Evolutionary conservation across 352 stramenopile genomes (phyloP).

Genomic region (Chrysophaeum taylorii): DNA sequence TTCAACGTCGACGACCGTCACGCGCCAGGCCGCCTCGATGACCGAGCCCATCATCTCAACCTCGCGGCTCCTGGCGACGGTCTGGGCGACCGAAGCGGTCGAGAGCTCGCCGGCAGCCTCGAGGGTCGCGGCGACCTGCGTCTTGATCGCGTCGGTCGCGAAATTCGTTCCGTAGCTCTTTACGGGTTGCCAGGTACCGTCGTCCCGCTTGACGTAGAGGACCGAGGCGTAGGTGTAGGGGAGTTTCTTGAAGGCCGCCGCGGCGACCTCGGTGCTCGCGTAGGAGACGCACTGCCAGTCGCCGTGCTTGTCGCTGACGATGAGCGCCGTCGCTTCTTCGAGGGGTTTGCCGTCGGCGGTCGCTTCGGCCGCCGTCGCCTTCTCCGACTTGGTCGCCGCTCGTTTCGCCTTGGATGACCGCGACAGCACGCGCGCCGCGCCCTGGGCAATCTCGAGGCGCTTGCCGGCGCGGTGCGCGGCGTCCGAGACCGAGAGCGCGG

Average conservation of each 20-base stretch:
- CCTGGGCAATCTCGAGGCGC: too few relatives aligned
- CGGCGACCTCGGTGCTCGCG: background rate
- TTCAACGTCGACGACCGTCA: slow-evolving; percentile 30
- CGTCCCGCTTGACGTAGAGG: too few relatives aligned
- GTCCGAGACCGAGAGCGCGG: background rate
- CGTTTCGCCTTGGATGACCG: too few relatives aligned
- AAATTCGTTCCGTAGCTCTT: background rate
- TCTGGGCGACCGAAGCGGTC: background rate
- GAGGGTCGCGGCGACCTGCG: background rate
- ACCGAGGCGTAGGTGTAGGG: background rate
- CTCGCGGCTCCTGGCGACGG: background rate
- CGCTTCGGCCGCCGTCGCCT: background rate
- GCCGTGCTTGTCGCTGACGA: background rate
- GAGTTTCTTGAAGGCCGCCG: background rate
- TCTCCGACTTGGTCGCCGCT: too few relatives aligned
- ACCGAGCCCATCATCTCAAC: background rate
- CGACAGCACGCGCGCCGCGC: too few relatives aligned
- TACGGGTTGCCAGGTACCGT: background rate
- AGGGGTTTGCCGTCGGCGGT: background rate
- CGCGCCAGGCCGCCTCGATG: slow-evolving; percentile 29
- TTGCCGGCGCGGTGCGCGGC: too few relatives aligned
- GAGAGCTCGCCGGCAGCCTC: background rate
- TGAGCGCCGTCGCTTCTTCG: background rate
- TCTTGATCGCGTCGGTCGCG: background rate
- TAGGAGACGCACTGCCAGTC: background rate